Conservation (phyloP, 2,329 filamentous ascomycete genomes). For the Phoma herbarum region DNA sequence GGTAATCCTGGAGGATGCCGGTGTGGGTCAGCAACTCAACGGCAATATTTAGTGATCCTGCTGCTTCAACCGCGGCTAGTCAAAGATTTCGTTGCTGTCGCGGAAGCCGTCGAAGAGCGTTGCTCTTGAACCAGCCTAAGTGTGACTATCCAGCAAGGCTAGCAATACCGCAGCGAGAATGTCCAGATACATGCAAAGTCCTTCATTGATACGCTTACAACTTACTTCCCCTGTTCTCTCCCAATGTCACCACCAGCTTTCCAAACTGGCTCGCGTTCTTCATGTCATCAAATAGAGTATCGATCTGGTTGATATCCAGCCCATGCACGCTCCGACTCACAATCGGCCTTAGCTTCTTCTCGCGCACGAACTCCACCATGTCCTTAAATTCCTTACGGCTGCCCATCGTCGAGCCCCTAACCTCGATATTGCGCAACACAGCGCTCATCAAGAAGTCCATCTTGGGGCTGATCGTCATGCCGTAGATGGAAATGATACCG, state of each 20-base stretch:
- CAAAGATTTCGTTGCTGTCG: too few species aligned
- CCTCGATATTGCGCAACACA: constrained; percentile 85
- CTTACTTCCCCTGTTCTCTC: constrained; percentile 41
- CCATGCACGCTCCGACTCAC: constrained; percentile 78
- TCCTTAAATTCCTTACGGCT: constrained; percentile 88
- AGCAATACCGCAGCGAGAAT: too few species aligned
- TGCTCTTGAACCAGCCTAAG: too few species aligned
- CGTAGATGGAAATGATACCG: constrained; percentile 85
- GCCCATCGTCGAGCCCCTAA: constrained; percentile 89
- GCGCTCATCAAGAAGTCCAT: constrained; percentile 88
- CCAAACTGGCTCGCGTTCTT: constrained; percentile 87
- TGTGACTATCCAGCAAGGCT: too few species aligned
- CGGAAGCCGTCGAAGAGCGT: too few species aligned
- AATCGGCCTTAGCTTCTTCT: constrained; percentile 77
- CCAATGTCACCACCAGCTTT: constrained; percentile 77
- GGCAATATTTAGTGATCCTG: too few species aligned
- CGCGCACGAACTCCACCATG: constrained; percentile 83
- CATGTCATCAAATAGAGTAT: constrained; percentile 87
- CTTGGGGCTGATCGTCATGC: constrained; percentile 87
- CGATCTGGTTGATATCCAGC: constrained; percentile 78
- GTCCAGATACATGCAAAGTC: too few species aligned
- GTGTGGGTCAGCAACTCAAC: too few species aligned
- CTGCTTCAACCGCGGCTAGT: too few species aligned
- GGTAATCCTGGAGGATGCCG: too few species aligned
- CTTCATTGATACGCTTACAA: constrained; percentile 28